Conservation (phyloP, 352 stramenopile genomes). For the Phytopythium mirpurense region DNA sequence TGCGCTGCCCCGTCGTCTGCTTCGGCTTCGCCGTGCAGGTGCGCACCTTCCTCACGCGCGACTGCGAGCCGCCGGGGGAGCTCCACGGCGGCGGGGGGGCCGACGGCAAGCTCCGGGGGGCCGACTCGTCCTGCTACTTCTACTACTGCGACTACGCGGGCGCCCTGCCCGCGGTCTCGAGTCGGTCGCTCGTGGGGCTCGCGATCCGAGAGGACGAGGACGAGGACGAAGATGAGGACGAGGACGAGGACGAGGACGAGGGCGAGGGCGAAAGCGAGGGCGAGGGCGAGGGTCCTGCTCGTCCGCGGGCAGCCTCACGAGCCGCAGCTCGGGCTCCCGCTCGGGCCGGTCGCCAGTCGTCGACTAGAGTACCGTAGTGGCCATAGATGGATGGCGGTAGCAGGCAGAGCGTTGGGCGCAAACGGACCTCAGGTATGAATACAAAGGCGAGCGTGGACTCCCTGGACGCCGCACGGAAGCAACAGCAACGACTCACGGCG, state of each 20-base stretch:
- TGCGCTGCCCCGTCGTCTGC: conserved; percentile 50
- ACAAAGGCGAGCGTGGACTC: too few relatives aligned
- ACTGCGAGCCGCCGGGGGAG: conserved; percentile 31
- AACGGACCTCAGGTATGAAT: too few relatives aligned
- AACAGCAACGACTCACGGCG: too few relatives aligned
- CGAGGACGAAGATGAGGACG: conserved; percentile 26
- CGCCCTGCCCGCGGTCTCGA: too few relatives aligned
- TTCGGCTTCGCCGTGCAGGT: conserved; percentile 47
- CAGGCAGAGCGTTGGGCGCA: too few relatives aligned
- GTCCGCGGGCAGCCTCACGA: neutral
- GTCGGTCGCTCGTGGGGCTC: conserved; percentile 2
- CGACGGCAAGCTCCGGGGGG: too few relatives aligned
- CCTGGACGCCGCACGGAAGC: too few relatives aligned
- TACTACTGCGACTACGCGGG: too few relatives aligned
- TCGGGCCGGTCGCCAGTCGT: neutral
- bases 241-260: conserved; percentile 15
- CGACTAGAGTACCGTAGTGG: too few relatives aligned
- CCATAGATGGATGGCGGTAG: too few relatives aligned
- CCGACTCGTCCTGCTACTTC: too few relatives aligned
- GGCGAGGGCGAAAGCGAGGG: too few relatives aligned
- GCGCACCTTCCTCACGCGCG: conserved; percentile 54
- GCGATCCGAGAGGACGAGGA: conserved; percentile 6
- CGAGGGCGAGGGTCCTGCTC: conserved; percentile 6
- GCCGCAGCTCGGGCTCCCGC: neutral
- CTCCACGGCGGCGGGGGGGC: conserved; percentile 22